These are phyloP conservation scores for Backusella australiensis DNA, from an alignment of 192 early-diverging fungal species.

Conservation along the genomic window DNA sequence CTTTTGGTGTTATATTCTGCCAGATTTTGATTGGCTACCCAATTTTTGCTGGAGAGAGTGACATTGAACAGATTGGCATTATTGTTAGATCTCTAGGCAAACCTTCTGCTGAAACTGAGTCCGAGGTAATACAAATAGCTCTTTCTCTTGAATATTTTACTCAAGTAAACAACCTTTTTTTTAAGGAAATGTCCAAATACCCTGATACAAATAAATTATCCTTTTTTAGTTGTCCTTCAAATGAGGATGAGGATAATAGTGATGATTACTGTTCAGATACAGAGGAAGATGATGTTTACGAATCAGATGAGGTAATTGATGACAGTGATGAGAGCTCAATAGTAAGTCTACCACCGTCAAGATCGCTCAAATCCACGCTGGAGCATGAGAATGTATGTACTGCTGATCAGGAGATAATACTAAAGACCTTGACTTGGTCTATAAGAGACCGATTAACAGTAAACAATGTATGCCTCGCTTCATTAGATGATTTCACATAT, in stretches of 20 bases:
- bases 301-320: background rate
- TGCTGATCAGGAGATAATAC: background rate
- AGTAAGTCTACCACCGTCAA: background rate
- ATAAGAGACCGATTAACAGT: background rate
- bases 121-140: background rate
- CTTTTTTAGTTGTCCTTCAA: background rate
- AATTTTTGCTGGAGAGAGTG: slow-evolving; percentile 15
- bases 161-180: background rate
- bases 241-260: background rate
- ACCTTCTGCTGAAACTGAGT: background rate
- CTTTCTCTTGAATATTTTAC: background rate
- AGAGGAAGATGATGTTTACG: background rate
- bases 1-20: slow-evolving; percentile 5
- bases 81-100: slow-evolving; percentile 3
- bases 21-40: slow-evolving; percentile 9
- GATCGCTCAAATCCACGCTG: background rate
- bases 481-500: background rate
- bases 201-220: slow-evolving; percentile 15
- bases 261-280: background rate
- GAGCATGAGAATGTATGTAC: background rate
- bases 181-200: slow-evolving; percentile 14
- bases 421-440: slow-evolving; percentile 4
- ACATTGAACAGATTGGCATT: slow-evolving; percentile 18
- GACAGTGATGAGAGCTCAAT: background rate
- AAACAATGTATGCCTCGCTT: background rate